Conservation (phyloP, 768 basidiomycete species). For the Cantharellus cinnabarinus region DNA sequence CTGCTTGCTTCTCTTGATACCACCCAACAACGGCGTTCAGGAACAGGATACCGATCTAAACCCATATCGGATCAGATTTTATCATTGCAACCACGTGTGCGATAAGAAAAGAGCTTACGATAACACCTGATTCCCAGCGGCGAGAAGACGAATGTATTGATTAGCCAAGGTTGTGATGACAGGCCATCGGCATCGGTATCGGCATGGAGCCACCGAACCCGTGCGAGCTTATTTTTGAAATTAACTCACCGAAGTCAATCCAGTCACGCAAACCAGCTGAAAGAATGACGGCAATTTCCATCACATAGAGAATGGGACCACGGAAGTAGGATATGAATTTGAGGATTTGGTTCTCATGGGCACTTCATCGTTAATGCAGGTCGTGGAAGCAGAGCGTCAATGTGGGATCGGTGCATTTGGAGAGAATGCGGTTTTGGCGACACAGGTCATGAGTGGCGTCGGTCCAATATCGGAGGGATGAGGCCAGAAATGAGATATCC, state of each 20-base stretch:
- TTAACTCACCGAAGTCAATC: conserved; percentile 30
- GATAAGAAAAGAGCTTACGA: not conserved
- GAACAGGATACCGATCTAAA: conserved; percentile 21
- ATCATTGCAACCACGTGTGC: not conserved
- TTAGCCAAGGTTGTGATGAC: too few relatives aligned
- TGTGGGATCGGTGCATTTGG: too few relatives aligned
- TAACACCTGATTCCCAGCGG: not conserved
- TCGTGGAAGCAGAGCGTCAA: not conserved
- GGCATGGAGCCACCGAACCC: too few relatives aligned
- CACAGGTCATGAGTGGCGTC: too few relatives aligned
- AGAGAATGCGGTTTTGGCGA: too few relatives aligned
- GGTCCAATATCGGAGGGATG: too few relatives aligned
- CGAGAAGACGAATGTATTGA: too few relatives aligned
- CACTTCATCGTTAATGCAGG: not conserved
- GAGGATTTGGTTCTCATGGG: conserved; percentile 21
- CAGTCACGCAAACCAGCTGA: conserved; percentile 27
- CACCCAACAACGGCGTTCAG: conserved; percentile 27
- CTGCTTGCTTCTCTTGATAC: conserved; percentile 31
- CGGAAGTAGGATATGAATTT: conserved; percentile 27
- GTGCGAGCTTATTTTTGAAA: conserved; percentile 13
- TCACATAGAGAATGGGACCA: conserved; percentile 24
- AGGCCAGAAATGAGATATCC: too few relatives aligned
- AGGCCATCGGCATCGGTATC: too few relatives aligned
- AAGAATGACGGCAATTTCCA: conserved; percentile 28
- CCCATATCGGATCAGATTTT: not conserved